A percentile compares a stretch with the other conserved stretches of the same genome.
These are phyloP conservation scores for Penstemon davidsonii DNA, from an alignment of 257 asterid genomes.

Conservation along the genomic window DNA sequence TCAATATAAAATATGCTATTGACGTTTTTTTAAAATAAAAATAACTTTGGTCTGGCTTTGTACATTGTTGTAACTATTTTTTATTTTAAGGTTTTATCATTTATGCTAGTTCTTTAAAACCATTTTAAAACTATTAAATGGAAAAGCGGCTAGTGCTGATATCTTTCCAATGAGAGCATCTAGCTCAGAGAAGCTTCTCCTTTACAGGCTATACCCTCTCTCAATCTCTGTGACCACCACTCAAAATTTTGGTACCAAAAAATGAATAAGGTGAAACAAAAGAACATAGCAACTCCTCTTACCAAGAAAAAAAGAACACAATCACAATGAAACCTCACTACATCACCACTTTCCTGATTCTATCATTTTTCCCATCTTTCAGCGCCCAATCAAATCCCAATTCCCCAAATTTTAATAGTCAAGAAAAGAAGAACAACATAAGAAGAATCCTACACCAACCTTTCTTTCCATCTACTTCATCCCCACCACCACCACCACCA, in stretches of 20 bases:
- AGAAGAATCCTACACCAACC: slow-evolving; percentile 83
- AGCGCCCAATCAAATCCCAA: slow-evolving; percentile 20
- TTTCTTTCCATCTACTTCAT: slow-evolving; percentile 51
- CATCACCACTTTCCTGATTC: slow-evolving; percentile 32
- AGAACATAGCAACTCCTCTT: slow-evolving; percentile 2
- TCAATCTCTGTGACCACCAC: slow-evolving; percentile 11
- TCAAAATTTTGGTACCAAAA: slow-evolving; percentile 22
- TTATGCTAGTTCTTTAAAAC: no score
- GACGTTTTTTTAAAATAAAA: no score
- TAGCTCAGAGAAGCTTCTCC: slow-evolving; percentile 47
- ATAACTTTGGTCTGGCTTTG: no score
- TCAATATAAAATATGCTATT: no score
- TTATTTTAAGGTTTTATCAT: no score
- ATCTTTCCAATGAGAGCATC: slow-evolving; percentile 29
- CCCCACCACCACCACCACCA: slow-evolving; percentile 44
- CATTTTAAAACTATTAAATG: neutral
- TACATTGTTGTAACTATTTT: no score
- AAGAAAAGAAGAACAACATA: slow-evolving; percentile 6
- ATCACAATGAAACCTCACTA: slow-evolving; percentile 45
- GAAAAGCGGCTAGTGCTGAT: slow-evolving; percentile 35
- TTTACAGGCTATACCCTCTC: slow-evolving; percentile 24
- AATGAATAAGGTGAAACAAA: slow-evolving; percentile 35
- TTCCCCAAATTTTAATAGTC: slow-evolving; percentile 4
- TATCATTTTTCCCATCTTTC: slow-evolving; percentile 27
- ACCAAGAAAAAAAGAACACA: slow-evolving; percentile 16